Evolutionary conservation across 208 protist genomes (phyloP).

Genomic region (Acanthamoeba lenticulata): DNA sequence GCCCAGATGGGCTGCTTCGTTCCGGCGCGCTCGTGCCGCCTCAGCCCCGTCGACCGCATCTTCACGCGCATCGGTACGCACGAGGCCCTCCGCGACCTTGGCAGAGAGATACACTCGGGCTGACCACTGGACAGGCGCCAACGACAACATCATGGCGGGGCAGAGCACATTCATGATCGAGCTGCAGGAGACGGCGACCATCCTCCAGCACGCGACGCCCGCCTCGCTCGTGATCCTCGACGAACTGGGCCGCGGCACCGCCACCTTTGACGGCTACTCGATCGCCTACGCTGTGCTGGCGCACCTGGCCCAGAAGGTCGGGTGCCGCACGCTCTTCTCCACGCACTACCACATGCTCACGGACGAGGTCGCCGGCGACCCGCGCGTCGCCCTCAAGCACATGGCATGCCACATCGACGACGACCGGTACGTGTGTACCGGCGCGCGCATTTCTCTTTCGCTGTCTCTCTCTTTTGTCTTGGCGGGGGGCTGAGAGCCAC

Average conservation of each 20-base stretch:
- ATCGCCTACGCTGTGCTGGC: constrained; percentile 96
- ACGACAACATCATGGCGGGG: constrained; percentile 95
- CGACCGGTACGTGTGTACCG: background rate
- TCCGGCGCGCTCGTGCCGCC: constrained; percentile 77
- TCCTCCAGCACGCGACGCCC: constrained; percentile 88
- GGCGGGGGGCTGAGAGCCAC: too few relatives aligned
- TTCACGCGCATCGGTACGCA: constrained; percentile 95
- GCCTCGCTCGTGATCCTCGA: constrained; percentile 98
- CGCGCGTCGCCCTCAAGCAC: constrained; percentile 69
- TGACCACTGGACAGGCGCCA: constrained; percentile 84
- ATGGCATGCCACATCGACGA: constrained; percentile 83
- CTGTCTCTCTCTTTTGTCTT: background rate
- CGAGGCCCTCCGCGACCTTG: background rate
- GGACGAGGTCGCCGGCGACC: constrained; percentile 63
- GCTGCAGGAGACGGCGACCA: constrained; percentile 90
- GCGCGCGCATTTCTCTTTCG: background rate
- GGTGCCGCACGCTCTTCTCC: constrained; percentile 91
- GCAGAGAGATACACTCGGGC: background rate
- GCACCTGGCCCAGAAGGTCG: constrained; percentile 82
- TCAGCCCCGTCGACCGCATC: constrained; percentile 94
- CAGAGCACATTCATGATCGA: constrained; percentile 99
- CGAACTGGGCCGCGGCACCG: constrained; percentile 97
- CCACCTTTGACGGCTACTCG: constrained; percentile 95
- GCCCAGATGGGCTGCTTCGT: constrained; percentile 97
- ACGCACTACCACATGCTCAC: constrained; percentile 98